Percentiles rank a stretch among this genome's conserved stretches.
Conservation (phyloP, 1,284 basidiomycete genomes). For the Somion occarium region DNA sequence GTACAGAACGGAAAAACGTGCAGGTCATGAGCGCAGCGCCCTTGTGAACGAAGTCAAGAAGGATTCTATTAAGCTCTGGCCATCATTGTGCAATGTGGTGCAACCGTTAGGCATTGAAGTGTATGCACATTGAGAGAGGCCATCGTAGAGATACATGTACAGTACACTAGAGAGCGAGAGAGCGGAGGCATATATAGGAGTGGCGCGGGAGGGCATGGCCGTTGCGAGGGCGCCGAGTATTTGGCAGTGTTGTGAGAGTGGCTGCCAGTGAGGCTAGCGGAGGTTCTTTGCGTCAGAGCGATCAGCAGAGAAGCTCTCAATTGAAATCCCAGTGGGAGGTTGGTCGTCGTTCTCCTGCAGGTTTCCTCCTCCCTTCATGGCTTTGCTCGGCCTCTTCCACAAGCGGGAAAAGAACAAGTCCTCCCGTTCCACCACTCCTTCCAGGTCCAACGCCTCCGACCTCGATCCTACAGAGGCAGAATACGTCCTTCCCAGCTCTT, state of each 20-base stretch:
- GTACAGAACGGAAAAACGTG: neutral
- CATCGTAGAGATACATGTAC: no score
- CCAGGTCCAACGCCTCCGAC: slow-evolving; percentile 16
- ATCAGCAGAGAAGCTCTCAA: neutral
- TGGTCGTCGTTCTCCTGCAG: neutral
- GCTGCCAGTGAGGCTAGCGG: no score
- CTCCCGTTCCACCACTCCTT: slow-evolving; percentile 12
- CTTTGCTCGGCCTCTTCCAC: slow-evolving; percentile 29
- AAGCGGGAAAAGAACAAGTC: slow-evolving; percentile 28
- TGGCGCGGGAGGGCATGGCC: neutral
- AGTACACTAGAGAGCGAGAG: no score
- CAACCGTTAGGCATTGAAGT: no score
- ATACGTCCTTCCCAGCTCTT: slow-evolving; percentile 21
- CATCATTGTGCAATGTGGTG: no score
- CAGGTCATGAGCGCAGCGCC: neutral
- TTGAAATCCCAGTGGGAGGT: neutral
- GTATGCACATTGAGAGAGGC: no score
- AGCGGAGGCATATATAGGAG: neutral
- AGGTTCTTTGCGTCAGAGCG: slow-evolving; percentile 2
- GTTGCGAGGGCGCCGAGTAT: neutral
- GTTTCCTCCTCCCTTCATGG: slow-evolving; percentile 17
- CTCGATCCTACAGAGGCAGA: slow-evolving; percentile 25
- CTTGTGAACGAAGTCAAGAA: neutral
- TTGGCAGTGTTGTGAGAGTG: neutral
- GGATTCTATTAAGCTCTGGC: neutral